Conservation (phyloP, 2,329 filamentous ascomycete species). For the Ophiocordyceps camponoti-floridani region DNA sequence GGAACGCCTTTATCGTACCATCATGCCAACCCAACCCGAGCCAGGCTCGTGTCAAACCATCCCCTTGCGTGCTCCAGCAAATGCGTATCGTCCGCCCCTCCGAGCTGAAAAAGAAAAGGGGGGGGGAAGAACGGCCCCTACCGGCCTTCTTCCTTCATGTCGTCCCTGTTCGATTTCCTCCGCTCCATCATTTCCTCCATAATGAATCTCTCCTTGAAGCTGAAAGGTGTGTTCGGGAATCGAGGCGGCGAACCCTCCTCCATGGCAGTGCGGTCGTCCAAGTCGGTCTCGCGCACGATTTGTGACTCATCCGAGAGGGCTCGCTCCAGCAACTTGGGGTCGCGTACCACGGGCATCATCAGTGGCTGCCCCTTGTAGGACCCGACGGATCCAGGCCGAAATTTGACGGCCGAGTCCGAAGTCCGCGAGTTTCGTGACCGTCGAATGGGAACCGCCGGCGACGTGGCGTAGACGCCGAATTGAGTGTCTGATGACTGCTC, state of each 20-base stretch:
- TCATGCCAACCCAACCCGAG: constrained; percentile 5
- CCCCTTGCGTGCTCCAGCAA: background rate
- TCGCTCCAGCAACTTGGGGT: constrained; percentile 27
- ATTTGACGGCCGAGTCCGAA: constrained; percentile 13
- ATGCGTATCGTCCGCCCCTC: constrained; percentile 4
- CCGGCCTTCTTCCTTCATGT: constrained; percentile 6
- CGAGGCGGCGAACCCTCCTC: constrained; percentile 25
- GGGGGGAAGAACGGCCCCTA: constrained; percentile 2
- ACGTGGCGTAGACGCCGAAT: constrained; percentile 20
- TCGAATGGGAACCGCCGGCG: constrained; percentile 22
- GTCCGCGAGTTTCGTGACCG: constrained; percentile 3
- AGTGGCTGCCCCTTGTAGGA: constrained; percentile 38
- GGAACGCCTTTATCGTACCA: constrained; percentile 12
- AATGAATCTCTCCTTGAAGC: constrained; percentile 29
- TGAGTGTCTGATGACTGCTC: background rate
- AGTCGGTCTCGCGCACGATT: constrained; percentile 32
- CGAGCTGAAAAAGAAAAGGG: background rate
- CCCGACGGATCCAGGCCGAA: constrained; percentile 24
- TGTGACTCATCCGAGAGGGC: constrained; percentile 29
- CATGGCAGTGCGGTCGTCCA: constrained; percentile 31
- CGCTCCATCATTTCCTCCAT: constrained; percentile 23
- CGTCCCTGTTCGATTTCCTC: constrained; percentile 8
- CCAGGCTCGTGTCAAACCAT: constrained; percentile 6
- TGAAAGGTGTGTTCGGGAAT: constrained; percentile 26
- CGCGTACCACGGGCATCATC: constrained; percentile 30